Conservation (phyloP, 176 grass and related monocot species). For the Ananas comosus region DNA sequence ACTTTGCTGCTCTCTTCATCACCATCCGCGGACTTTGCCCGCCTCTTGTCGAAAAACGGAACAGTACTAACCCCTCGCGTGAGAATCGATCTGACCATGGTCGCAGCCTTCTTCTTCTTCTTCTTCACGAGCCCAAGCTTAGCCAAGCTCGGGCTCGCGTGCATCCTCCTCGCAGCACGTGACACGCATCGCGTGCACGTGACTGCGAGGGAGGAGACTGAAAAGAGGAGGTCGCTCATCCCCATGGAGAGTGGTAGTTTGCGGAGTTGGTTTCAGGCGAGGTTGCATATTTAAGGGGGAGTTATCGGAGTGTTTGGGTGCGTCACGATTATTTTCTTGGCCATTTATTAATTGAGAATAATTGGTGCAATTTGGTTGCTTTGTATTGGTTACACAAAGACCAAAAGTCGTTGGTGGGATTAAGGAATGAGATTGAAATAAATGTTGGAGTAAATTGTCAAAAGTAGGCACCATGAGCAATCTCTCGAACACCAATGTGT, state of each 20-base stretch:
- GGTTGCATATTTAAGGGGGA: background rate
- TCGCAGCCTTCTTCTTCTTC: background rate
- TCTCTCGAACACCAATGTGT: no score
- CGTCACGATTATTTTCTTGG: no score
- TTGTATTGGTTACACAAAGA: no score
- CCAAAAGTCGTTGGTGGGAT: no score
- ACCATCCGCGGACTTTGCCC: background rate
- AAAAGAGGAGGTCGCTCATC: constrained; percentile 10
- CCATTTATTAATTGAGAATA: no score
- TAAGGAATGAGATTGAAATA: no score
- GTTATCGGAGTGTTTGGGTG: background rate
- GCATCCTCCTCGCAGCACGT: constrained; percentile 13
- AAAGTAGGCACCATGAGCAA: no score
- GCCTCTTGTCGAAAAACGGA: background rate
- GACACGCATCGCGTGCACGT: constrained; percentile 15
- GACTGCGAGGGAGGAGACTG: constrained; percentile 26
- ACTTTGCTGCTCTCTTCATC: background rate
- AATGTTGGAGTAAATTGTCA: no score
- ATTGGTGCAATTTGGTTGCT: no score
- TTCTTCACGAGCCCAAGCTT: background rate
- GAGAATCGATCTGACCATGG: no score
- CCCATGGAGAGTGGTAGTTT: constrained; percentile 15
- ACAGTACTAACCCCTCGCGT: no score
- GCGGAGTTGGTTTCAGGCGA: background rate
- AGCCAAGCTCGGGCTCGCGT: background rate